Evolutionary conservation across 1,284 basidiomycete genomes (phyloP), one percentile per base, ranked within the genome.

Genomic region (Fomes fomentarius): DNA sequence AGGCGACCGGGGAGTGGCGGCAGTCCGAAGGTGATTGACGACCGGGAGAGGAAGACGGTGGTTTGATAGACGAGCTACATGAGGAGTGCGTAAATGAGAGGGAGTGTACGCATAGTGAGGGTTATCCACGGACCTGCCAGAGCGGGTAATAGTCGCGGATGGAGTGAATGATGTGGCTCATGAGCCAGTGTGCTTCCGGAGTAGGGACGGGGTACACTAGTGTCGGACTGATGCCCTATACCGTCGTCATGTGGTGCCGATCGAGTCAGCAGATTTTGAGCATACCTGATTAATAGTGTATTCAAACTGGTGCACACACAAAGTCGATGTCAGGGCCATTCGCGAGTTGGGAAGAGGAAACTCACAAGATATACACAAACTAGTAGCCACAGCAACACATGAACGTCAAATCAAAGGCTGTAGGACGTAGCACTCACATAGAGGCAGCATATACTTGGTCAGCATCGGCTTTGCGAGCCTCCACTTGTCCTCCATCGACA

Each of bases 131-230:
- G 56, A 87, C 89, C 87, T 92, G 91, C 91, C 93, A 94, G 37
- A 96, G 81, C 6, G 96, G 95, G 71, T 98, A 98, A 70, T 96
- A 99, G 68, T 99, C 96, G 30, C 93, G 80, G 28, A 96, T 81
- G 1, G 85, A 88, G 63, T 91, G 85, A 61, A 98, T 93, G 54
- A 98, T 78, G 64, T 80, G 83, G 66, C 85, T 80, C 47, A 93
- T 71, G 41, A 95, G 64, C 65, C 88, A 77, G 67, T 87, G 75
- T 35, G 75, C 66, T 34, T 82, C 74, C 1, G 77, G 68, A 0
- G 79, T 73, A 0, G 96, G 96, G 11, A 97, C 80, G 1, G 93
- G 89, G 67, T 97, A 99, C 14, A 98, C 72, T 11, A 99, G 78
- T 0, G 94, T 98, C 0, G 96, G 96, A n/a, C n/a, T n/a, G n/a